Conservation (phyloP, 148 eudicot species). For the Nyssa sinensis region DNA sequence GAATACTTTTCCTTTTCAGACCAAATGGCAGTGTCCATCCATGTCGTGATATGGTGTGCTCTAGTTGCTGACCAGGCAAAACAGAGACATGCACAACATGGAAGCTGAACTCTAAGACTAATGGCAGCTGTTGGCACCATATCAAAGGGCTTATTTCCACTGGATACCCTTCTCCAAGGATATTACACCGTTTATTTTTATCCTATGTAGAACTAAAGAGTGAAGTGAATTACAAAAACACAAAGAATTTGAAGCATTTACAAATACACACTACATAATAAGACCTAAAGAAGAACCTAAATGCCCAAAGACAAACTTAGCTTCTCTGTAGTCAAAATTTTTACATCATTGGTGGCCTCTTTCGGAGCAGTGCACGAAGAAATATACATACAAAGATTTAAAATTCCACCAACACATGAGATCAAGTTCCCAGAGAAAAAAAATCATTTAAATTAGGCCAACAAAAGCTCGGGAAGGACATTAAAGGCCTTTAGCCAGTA, state of each 20-base stretch:
- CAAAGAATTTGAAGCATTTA: neutral
- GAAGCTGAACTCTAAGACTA: neutral
- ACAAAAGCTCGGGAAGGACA: too few species aligned
- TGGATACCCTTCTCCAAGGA: neutral
- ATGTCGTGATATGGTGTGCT: neutral
- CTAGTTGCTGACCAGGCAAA: neutral
- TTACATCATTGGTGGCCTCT: too few species aligned
- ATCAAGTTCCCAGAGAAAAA: too few species aligned
- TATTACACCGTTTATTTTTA: neutral
- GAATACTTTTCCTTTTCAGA: neutral
- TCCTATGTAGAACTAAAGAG: neutral
- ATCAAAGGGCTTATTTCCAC: neutral
- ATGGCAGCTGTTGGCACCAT: too few species aligned
- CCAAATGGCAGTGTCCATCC: neutral
- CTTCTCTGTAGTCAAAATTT: too few species aligned
- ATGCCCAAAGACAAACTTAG: too few species aligned
- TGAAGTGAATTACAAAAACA: neutral
- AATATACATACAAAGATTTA: too few species aligned
- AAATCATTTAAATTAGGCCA: too few species aligned
- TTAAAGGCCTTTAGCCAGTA: too few species aligned
- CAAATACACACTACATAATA: neutral
- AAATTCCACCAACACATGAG: too few species aligned
- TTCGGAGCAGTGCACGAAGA: too few species aligned
- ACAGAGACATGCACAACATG: neutral
- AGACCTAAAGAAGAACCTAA: too few species aligned